Conservation (phyloP, 179 eudicot genomes). For the Amaranthus tricolor region DNA sequence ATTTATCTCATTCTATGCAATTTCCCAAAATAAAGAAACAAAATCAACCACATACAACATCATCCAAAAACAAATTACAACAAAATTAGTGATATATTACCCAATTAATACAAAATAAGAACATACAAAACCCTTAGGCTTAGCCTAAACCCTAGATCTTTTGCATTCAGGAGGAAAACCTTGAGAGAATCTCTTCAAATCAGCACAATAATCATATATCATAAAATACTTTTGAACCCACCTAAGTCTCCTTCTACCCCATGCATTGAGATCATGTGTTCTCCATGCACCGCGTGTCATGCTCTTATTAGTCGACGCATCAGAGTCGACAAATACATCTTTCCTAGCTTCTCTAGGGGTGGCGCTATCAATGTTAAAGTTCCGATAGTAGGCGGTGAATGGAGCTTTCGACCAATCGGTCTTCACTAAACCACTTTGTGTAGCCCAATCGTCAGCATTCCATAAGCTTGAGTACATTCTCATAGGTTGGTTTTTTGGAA, state of each 20-base stretch:
- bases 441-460: constrained; percentile 36
- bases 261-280: constrained; percentile 27
- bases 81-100: constrained; percentile 8
- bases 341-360: neutral
- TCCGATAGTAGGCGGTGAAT: constrained; percentile 33
- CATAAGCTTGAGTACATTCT: constrained; percentile 40
- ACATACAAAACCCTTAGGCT: neutral
- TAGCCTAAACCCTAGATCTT: neutral
- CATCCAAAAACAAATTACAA: neutral
- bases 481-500: constrained; percentile 41
- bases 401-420: constrained; percentile 43
- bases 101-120: too few relatives aligned
- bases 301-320: neutral
- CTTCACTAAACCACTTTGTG: constrained; percentile 34
- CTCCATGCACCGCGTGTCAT: constrained; percentile 23
- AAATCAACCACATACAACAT: too few relatives aligned
- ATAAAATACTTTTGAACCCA: constrained; percentile 42
- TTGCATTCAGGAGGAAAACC: constrained; percentile 42
- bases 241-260: constrained; percentile 28
- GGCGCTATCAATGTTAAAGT: constrained; percentile 30
- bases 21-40: too few relatives aligned
- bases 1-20: too few relatives aligned
- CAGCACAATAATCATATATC: constrained; percentile 41
- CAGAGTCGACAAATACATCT: neutral
- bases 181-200: constrained; percentile 33